Percentiles rank a stretch among this genome's conserved stretches.
phyloP scores from a whole-genome alignment of 345 rosid genomes.

The Salix suchowensis region DNA sequence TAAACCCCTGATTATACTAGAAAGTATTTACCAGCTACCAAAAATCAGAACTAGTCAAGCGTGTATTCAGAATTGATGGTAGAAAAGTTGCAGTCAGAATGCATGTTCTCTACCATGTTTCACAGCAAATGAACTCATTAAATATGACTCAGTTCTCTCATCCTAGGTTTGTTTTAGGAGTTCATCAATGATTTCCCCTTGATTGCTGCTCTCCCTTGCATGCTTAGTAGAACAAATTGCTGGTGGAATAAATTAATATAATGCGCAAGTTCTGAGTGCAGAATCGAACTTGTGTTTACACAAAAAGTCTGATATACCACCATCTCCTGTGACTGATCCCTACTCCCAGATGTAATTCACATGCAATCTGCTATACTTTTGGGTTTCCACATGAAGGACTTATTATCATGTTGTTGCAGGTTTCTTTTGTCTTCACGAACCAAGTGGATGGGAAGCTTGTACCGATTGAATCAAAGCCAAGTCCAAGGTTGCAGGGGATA shows the following conservation, averaged over 20 bases:
- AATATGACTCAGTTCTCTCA: not conserved
- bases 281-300: not conserved
- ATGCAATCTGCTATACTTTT: not conserved
- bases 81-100: not conserved
- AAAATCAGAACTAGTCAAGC: not conserved
- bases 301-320: not conserved
- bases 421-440: constrained; percentile 80
- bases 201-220: not conserved
- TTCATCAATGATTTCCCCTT: not conserved
- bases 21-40: not conserved
- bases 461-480: constrained; percentile 60
- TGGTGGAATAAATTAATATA: not conserved
- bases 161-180: not conserved
- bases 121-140: not conserved
- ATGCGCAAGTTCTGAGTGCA: not conserved
- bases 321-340: not conserved
- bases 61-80: not conserved
- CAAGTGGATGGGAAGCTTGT: constrained; percentile 91
- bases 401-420: constrained; percentile 41
- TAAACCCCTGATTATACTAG: not conserved
- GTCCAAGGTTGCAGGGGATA: constrained; percentile 27
- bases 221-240: not conserved
- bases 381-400: not conserved
- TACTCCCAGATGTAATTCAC: not conserved
- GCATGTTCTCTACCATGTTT: not conserved